Base-by-base conservation (phyloP, 139 green algal genomes). In the Picochlorum sp. region DNA sequence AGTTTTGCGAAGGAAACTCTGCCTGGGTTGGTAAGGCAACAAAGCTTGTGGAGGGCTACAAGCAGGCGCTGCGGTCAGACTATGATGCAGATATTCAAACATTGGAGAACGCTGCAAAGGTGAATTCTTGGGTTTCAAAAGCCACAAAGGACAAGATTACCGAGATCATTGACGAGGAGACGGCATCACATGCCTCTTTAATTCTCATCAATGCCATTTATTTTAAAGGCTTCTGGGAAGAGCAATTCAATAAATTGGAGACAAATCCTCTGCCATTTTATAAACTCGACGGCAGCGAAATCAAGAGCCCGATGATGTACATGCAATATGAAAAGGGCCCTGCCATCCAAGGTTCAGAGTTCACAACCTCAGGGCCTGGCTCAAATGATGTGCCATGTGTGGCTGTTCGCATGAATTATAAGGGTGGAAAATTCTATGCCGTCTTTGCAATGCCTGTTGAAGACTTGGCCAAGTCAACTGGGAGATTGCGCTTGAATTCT, bases 191-290 rank as follows among this genome's bases (percentile, higher is more conserved):
- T 57, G 64, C 64, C 14, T 41, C 49, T 5, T 21, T 71, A 5
- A 55, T 73, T 20, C 57, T 77, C 5, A 28, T 77, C 34, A 77
- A 77, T 38, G 70, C 70, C 6, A 21, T 77, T 9, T 77, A 77
- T 30, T 77, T 77, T 63, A 77, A 77, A 32, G 70, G 70, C 3
- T 24, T 69, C 3, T 77, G 70, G 70, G 20, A 41, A 44, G n/a
- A 58, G 16, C 45, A 18, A 15, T 77, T 77, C n/a, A 63, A 68
- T 3, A 73, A 77, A 57, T 68, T 28, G 14, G 13, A 21, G 23
- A 75, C 69, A 23, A 26, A 45, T 13, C 62, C 54, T 6, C 37
- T 71, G 34, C 49, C 66, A 34, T 75, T 70, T 23, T 28, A 54
- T 21, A 38, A 38, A 16, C 18, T 71, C 4, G 18, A 71, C 37